These are phyloP conservation scores for Wickerhamomyces sp. DNA, from an alignment of 1,139 yeast species.

Conservation along the genomic window DNA sequence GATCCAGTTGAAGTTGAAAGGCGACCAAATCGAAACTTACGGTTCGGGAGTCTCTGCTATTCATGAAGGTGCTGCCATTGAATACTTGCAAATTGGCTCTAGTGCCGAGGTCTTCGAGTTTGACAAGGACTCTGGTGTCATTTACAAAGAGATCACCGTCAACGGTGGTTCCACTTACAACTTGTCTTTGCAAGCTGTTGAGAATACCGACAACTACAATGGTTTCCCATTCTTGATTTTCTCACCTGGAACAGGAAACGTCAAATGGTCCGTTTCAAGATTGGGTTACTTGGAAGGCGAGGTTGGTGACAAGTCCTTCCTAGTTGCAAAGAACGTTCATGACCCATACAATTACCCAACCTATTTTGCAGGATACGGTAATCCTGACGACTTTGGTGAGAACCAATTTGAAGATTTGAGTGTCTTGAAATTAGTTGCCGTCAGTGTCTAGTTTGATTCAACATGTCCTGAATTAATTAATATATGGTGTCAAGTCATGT, in stretches of 20 bases:
- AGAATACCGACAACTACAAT: not conserved
- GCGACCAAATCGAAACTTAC: too few species aligned
- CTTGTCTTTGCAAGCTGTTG: slow-evolving; percentile 2
- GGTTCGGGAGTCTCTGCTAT: slow-evolving; percentile 23
- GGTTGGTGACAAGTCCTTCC: not conserved
- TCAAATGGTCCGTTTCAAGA: slow-evolving; percentile 3
- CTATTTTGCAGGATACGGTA: slow-evolving; percentile 5
- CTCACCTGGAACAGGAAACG: slow-evolving; percentile 3
- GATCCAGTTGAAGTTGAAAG: not conserved
- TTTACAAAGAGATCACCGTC: slow-evolving; percentile 1
- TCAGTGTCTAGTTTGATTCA: too few species aligned
- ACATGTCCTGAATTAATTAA: too few species aligned
- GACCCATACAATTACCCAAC: slow-evolving; percentile 4
- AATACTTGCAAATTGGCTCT: slow-evolving; percentile 7
- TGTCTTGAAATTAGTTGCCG: too few species aligned
- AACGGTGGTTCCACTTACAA: not conserved
- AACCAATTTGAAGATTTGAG: too few species aligned
- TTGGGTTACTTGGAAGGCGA: slow-evolving; percentile 1
- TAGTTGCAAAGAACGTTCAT: slow-evolving; percentile 3
- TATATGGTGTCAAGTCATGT: too few species aligned
- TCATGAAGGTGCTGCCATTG: slow-evolving; percentile 13
- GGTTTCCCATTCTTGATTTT: slow-evolving; percentile 8
- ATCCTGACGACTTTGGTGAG: not conserved
- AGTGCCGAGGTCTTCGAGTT: slow-evolving; percentile 2
- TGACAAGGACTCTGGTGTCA: slow-evolving; percentile 3